Base-by-base conservation (phyloP, 495 filamentous ascomycete genomes). In the Xylaria nigripes region DNA sequence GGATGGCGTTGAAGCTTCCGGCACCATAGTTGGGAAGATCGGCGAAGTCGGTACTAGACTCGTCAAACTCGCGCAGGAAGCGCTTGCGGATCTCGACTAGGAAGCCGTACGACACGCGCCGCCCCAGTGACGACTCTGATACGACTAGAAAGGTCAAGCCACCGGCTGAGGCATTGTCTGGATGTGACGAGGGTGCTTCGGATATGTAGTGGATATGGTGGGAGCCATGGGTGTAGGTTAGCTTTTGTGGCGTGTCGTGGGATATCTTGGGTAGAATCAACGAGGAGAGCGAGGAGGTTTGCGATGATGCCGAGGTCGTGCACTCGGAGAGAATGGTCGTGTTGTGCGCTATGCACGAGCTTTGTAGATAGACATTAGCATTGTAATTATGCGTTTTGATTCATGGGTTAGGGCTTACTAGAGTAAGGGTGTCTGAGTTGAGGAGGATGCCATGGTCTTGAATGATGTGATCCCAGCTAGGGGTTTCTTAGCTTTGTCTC, bases 171-270 rank as follows among this genome's bases (percentile, higher is more conserved):
- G 71, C 70, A 44, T 75, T 72, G 60, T 38, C 66, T 21, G 45
- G 71, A 60, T 80, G 73, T 44, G 84, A 80, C 2, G 83, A 85
- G 21, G 90, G 82, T 1, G 91, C 84, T 64, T 88, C 85, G 62
- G 92, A 81, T 70, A 96, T 90, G 77, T 95, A 96, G 78, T 97
- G 90, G 70, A 97, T 89, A 74, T 91, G 90, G 67, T 95, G 83
- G 41, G 82, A 75, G 67, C 90, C 85, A 69, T 95, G 89, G 23
- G 88, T 94, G 76, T 92, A 96, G 57, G 92, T 97, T 32, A 95
- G 82, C 68, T 96, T 96, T 66, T 92, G 85, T 6, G 91, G 80
- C 29, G 79, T 72, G 51, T 76, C 67, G 70, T 98, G 93, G 56
- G 72, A 71, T 78, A 98, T 96, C 64, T 96, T 96, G 51, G 93